phyloP scores from a whole-genome alignment of 2,329 filamentous ascomycete genomes.

The Aspergillus sp. region DNA sequence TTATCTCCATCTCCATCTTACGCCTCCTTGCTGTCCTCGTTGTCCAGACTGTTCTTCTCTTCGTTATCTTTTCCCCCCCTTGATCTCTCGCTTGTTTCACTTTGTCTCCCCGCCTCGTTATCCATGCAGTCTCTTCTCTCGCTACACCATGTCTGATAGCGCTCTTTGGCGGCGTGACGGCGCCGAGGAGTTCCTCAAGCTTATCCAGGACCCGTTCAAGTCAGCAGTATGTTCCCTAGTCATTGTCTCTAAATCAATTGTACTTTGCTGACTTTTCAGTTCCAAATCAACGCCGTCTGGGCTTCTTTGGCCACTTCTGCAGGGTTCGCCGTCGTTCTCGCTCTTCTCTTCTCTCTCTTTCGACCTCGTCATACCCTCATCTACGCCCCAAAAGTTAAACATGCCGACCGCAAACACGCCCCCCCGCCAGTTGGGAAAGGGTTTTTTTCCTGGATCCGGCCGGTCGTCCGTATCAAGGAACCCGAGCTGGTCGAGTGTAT shows the following conservation, averaged over 20 bases:
- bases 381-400: constrained; percentile 90
- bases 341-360: constrained; percentile 80
- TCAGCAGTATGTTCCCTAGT: constrained; percentile 36
- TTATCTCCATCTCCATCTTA: neutral
- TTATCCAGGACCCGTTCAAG: constrained; percentile 48
- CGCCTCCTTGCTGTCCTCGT: neutral
- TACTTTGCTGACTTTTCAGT: constrained; percentile 37
- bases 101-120: neutral
- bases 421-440: constrained; percentile 84
- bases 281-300: constrained; percentile 64
- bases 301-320: constrained; percentile 79
- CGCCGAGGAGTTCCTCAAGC: constrained; percentile 41
- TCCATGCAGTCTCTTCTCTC: constrained; percentile 19
- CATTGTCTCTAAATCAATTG: neutral
- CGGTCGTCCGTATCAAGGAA: constrained; percentile 76
- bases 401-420: constrained; percentile 85
- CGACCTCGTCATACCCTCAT: constrained; percentile 89
- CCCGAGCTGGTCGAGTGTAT: constrained; percentile 74
- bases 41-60: neutral
- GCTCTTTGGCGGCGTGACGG: constrained; percentile 26
- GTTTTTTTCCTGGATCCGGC: constrained; percentile 82
- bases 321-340: constrained; percentile 70
- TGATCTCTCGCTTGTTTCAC: constrained; percentile 8
- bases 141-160: constrained; percentile 27
- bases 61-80: constrained; percentile 9